Evolutionary conservation across 2,329 filamentous ascomycete genomes (phyloP), one percentile per base, ranked within the genome.

Genomic region (Fusarium xyrophilum): DNA sequence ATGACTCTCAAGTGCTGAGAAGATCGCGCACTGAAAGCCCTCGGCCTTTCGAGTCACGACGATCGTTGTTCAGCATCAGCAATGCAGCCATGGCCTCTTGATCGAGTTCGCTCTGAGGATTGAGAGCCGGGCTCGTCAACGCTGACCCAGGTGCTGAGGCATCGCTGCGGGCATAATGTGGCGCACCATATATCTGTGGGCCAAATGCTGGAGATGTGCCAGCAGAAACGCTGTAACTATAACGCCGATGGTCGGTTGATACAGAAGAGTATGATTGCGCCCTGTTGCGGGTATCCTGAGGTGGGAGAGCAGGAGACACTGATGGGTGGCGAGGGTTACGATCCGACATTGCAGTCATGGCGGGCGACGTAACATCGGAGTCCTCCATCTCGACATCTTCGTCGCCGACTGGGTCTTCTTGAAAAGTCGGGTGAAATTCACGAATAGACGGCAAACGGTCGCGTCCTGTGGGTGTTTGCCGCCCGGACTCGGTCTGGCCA

Each of bases 81-180:
- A 97, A 78, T 6, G 93, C 94, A 15, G 93, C 90, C 11, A 93
- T 96, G 2, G 93, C 94, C 77, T 96, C 93, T 64, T 93, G 90
- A 66, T 91, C 88, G 7, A 87, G 74, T 51, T 89, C 86, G 36
- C 81, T 80, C 73, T 87, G 85, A 1, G 88, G 86, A 23, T 79
- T 75, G 44, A 89, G 76, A 11, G 83, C 83, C 3, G 87, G 88
- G 65, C 87, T 89, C 9, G 89, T 88, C 62, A 88, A 75, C 2
- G 85, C 81, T 50, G 85, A 90, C 4, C 80, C 83, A 51, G 80
- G 79, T 5, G 78, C 77, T 19, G 84, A 82, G 62, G 76, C 57
- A 78, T 75, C 77, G 55, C 74, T 78, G 43, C 81, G 83, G 43
- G 77, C 77, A 65, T 83, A 83, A 3, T 74, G 63, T 9, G 56